A percentile compares a stretch with the other conserved stretches of the same genome.
Conservation (phyloP, 352 stramenopile species). For the Globisporangium radiosum region DNA sequence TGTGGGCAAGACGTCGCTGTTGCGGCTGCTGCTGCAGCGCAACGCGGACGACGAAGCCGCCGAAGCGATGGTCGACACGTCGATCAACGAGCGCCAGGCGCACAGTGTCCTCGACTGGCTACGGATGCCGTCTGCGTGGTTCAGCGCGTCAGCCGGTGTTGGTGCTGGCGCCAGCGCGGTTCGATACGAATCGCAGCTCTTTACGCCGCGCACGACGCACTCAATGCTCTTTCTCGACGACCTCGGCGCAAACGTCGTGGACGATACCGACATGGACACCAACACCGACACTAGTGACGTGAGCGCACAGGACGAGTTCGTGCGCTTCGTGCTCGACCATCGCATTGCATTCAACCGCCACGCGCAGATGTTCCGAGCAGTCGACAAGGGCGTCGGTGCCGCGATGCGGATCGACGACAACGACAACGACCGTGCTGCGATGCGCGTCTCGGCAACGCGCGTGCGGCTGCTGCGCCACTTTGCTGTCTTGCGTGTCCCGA, state of each 20-base stretch:
- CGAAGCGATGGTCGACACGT: conserved; percentile 40
- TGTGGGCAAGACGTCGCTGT: conserved; percentile 41
- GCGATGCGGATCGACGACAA: conserved; percentile 20
- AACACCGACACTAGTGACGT: not conserved
- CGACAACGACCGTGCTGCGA: not conserved
- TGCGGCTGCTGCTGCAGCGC: conserved; percentile 28
- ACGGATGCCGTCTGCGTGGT: conserved; percentile 34
- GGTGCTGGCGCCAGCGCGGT: conserved; percentile 11
- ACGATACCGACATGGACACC: not conserved
- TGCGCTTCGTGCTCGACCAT: conserved; percentile 47
- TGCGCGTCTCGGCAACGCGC: not conserved
- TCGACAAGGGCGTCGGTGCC: conserved; percentile 36
- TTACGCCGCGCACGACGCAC: conserved; percentile 16
- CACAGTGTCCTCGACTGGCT: conserved; percentile 46
- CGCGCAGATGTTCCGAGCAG: conserved; percentile 13
- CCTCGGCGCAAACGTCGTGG: conserved; percentile 9
- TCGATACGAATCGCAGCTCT: conserved; percentile 35
- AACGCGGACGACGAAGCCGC: conserved; percentile 31
- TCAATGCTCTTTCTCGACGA: conserved; percentile 60
- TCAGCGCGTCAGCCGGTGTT: conserved; percentile 5
- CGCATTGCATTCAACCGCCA: conserved; percentile 27
- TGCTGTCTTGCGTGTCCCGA: conserved; percentile 30
- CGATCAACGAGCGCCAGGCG: conserved; percentile 31
- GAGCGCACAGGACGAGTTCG: conserved; percentile 26
- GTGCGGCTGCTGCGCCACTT: conserved; percentile 47